Evolutionary conservation across 1,139 yeast genomes (phyloP).

Genomic region (Sugiyamaella neomexicana): DNA sequence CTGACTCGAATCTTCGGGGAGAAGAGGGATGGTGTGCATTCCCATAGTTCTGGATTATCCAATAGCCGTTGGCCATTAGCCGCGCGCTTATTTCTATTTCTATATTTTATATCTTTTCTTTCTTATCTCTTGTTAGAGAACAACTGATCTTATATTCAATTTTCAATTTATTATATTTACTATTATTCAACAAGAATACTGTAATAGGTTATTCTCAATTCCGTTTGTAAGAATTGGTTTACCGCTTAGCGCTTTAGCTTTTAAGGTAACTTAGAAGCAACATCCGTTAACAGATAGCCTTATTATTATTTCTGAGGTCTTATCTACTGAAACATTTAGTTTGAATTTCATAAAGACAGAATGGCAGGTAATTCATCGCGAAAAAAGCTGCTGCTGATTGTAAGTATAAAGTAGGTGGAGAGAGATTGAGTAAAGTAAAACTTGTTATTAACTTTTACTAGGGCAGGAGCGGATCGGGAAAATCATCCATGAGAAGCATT

Average conservation of each 20-base stretch:
- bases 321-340: not conserved
- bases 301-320: too few relatives aligned
- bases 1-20: too few relatives aligned
- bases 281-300: too few relatives aligned
- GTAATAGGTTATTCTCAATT: too few relatives aligned
- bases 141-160: not conserved
- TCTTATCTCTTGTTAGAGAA: not conserved
- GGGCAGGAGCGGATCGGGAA: constrained; percentile 97
- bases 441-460: not conserved
- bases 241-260: not conserved
- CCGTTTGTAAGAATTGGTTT: too few relatives aligned
- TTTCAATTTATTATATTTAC: not conserved
- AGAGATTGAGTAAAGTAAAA: not conserved
- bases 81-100: too few relatives aligned
- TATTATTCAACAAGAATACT: not conserved
- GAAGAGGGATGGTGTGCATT: not conserved
- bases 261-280: not conserved
- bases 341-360: not conserved
- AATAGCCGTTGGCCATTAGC: too few relatives aligned
- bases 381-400: constrained; percentile 56
- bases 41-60: too few relatives aligned
- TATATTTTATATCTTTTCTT: too few relatives aligned
- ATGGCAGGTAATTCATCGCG: constrained; percentile 31
- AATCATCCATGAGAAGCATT: constrained; percentile 95
- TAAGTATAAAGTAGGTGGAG: constrained; percentile 32